Evolutionary conservation across 306 rosid species (phyloP).

Genomic region (Lathyrus tuberosus): DNA sequence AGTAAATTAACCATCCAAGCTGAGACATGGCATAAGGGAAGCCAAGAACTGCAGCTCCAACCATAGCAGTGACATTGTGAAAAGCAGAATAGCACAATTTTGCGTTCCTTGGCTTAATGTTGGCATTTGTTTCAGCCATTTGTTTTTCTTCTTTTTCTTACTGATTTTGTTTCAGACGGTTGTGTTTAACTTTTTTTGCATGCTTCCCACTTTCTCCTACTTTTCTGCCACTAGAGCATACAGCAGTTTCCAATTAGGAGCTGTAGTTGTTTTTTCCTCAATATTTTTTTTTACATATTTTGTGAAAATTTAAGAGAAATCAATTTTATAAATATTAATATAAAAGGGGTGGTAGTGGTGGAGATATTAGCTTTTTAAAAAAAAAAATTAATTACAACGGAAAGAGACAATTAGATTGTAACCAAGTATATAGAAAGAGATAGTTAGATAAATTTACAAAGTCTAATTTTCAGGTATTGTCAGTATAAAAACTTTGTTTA

Average conservation of each 20-base stretch:
- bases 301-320: not conserved
- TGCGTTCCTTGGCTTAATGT: constrained; percentile 66
- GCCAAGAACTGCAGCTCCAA: constrained; percentile 79
- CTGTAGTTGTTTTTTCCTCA: not conserved
- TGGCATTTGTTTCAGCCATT: constrained; percentile 3
- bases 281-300: not conserved
- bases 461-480: no score
- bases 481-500: no score
- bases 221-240: not conserved
- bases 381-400: no score
- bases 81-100: constrained; percentile 83
- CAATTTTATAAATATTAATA: no score
- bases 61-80: constrained; percentile 79
- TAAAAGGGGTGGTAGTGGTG: no score
- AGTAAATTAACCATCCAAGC: constrained; percentile 62
- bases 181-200: not conserved
- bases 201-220: constrained; percentile 16
- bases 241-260: not conserved
- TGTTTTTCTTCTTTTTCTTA: not conserved
- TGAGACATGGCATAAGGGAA: constrained; percentile 73
- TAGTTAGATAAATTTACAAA: no score
- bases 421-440: no score
- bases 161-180: constrained; percentile 5
- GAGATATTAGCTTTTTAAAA: no score
- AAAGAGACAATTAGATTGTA: no score